phyloP scores from a whole-genome alignment of 345 rosid species.

The Viola odorata region DNA sequence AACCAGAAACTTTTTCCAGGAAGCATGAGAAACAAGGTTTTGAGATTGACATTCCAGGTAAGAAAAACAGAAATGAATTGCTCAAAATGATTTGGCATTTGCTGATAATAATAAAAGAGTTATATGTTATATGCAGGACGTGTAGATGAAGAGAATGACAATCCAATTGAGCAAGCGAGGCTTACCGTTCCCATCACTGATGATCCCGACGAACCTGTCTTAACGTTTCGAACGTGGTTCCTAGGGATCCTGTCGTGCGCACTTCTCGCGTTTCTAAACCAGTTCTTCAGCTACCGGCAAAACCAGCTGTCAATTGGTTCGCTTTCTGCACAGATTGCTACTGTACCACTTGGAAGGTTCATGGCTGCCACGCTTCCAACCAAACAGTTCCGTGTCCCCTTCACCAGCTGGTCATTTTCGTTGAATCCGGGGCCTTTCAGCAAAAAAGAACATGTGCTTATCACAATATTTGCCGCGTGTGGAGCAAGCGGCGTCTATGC shows the following conservation, averaged over 20 bases:
- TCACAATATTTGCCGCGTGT: slow-evolving; percentile 44
- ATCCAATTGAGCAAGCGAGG: slow-evolving; percentile 43
- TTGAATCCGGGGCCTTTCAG: slow-evolving; percentile 59
- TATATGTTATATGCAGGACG: not conserved
- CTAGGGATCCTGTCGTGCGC: slow-evolving; percentile 34
- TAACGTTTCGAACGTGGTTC: slow-evolving; percentile 48
- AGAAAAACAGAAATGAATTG: no score
- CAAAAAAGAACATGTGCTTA: slow-evolving; percentile 49
- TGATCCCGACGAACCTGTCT: slow-evolving; percentile 41
- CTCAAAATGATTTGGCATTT: no score
- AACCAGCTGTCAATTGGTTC: not conserved
- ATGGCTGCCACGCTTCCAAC: slow-evolving; percentile 40
- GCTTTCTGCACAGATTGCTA: slow-evolving; percentile 19
- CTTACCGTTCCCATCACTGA: slow-evolving; percentile 40
- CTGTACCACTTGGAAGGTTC: slow-evolving; percentile 31
- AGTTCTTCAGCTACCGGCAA: slow-evolving; percentile 19
- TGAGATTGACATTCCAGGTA: no score
- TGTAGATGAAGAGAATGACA: slow-evolving; percentile 31
- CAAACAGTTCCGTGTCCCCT: slow-evolving; percentile 21
- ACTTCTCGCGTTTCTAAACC: slow-evolving; percentile 33
- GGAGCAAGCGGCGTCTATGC: slow-evolving; percentile 41
- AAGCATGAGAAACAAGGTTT: no score
- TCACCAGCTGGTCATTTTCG: slow-evolving; percentile 38
- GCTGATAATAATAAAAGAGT: no score
- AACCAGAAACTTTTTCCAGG: no score